A percentile compares a stretch with the other conserved stretches of the same genome.
These are phyloP conservation scores for Nemania sp. DNA, from an alignment of 2,329 filamentous ascomycete species.

Conservation along the genomic window DNA sequence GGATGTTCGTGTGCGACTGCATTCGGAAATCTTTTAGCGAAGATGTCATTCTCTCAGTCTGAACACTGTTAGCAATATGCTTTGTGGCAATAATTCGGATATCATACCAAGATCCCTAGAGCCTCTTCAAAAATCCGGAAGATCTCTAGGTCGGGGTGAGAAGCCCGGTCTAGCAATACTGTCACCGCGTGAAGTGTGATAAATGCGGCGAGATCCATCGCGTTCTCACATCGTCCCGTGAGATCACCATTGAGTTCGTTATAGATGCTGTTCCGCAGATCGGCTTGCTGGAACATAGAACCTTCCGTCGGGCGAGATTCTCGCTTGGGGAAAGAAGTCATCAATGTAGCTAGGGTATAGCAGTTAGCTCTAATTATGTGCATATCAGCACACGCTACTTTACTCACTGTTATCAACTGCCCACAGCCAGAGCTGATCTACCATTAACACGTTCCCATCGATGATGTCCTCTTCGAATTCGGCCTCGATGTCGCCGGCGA, in stretches of 20 bases:
- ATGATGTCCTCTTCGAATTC: constrained; percentile 44
- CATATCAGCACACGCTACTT: constrained; percentile 30
- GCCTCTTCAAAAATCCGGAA: constrained; percentile 69
- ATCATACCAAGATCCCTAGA: constrained; percentile 64
- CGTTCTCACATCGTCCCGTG: constrained; percentile 63
- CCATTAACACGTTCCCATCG: constrained; percentile 65
- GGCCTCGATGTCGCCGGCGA: constrained; percentile 39
- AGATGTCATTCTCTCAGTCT: constrained; percentile 65
- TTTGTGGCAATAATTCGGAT: constrained; percentile 12
- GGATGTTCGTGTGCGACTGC: constrained; percentile 55
- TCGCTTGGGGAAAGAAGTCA: constrained; percentile 59
- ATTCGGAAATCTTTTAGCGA: constrained; percentile 65
- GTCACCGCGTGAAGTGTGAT: constrained; percentile 64
- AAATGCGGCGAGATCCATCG: constrained; percentile 64
- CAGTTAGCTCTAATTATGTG: neutral
- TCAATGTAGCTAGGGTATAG: constrained; percentile 51
- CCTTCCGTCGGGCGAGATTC: constrained; percentile 59
- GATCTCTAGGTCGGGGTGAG: constrained; percentile 64
- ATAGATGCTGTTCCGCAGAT: constrained; percentile 65
- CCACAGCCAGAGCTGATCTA: constrained; percentile 68
- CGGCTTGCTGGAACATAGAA: constrained; percentile 61
- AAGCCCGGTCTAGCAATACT: constrained; percentile 61
- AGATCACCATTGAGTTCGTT: constrained; percentile 68
- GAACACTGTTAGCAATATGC: constrained; percentile 15
- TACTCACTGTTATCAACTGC: constrained; percentile 55